These are phyloP conservation scores for Centrapalus pauciflorus DNA, from an alignment of 129 eudicot genomes.

Conservation along the genomic window DNA sequence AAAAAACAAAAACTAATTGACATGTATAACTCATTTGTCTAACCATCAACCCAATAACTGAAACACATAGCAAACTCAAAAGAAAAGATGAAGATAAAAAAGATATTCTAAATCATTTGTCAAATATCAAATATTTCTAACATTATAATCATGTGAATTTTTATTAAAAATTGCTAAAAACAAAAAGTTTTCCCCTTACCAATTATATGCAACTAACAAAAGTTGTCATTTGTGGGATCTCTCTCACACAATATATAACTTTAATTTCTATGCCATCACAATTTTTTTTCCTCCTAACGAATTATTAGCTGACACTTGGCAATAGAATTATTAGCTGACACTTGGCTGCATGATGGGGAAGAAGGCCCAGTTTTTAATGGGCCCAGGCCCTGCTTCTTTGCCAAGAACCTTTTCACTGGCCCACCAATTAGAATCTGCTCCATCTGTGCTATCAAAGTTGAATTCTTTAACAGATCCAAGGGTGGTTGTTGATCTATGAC, in stretches of 20 bases:
- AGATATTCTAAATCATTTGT: too few relatives aligned
- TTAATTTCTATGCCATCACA: too few relatives aligned
- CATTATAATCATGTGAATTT: neutral
- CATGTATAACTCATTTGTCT: too few relatives aligned
- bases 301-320: too few relatives aligned
- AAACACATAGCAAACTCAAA: too few relatives aligned
- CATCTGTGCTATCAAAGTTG: conserved; percentile 70
- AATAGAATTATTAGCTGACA: conserved; percentile 55
- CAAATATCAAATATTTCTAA: too few relatives aligned
- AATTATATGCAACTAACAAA: conserved; percentile 27
- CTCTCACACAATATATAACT: too few relatives aligned
- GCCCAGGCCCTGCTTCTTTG: conserved; percentile 38
- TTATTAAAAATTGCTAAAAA: conserved; percentile 24
- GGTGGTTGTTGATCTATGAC: conserved; percentile 49
- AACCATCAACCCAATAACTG: too few relatives aligned
- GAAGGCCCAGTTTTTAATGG: conserved; percentile 64
- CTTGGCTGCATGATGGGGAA: conserved; percentile 64
- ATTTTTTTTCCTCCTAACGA: neutral
- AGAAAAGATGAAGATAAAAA: too few relatives aligned
- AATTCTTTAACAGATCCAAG: conserved; percentile 79
- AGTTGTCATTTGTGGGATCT: too few relatives aligned
- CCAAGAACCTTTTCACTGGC: conserved; percentile 62
- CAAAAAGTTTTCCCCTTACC: conserved; percentile 18
- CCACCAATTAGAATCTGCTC: conserved; percentile 54
- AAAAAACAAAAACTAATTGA: too few relatives aligned